Percentiles rank a stretch among this genome's conserved stretches.
phyloP scores from a whole-genome alignment of 768 basidiomycete genomes.

The Termitomyces sp. region DNA sequence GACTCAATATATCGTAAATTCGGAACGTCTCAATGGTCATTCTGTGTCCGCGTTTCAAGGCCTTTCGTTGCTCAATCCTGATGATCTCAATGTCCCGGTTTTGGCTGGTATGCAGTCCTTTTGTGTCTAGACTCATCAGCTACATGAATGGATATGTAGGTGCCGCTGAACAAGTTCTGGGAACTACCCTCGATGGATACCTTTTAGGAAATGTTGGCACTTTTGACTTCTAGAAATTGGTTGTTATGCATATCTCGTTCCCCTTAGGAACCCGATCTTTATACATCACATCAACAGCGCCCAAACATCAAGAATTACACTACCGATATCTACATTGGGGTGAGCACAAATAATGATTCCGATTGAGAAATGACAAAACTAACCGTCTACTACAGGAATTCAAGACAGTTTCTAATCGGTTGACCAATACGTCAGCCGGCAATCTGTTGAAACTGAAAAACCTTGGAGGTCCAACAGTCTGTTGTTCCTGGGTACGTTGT shows the following conservation, averaged over 20 bases:
- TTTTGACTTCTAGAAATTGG: not conserved
- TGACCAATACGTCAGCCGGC: conserved; percentile 34
- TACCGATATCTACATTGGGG: conserved; percentile 40
- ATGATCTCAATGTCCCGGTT: conserved; percentile 30
- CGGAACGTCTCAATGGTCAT: not conserved
- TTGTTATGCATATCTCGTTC: not conserved
- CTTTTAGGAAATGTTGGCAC: conserved; percentile 43
- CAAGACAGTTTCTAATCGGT: conserved; percentile 27
- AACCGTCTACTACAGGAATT: conserved; percentile 33
- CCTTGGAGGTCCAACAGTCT: conserved; percentile 49
- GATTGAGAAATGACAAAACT: not conserved
- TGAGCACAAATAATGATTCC: conserved; percentile 16
- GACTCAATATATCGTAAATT: not conserved
- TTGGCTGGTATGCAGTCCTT: conserved; percentile 17
- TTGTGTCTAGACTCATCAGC: not conserved
- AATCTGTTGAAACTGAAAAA: conserved; percentile 33
- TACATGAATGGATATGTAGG: conserved; percentile 14
- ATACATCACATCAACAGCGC: conserved; percentile 37
- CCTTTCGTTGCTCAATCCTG: conserved; percentile 37
- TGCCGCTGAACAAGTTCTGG: conserved; percentile 33
- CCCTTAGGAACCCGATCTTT: conserved; percentile 58
- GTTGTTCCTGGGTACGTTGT: conserved; percentile 43
- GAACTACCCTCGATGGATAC: conserved; percentile 38
- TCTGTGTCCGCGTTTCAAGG: conserved; percentile 21
- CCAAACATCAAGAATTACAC: conserved; percentile 43